phyloP scores from a whole-genome alignment of 768 basidiomycete genomes.

The Fibroporia radiculosa region DNA sequence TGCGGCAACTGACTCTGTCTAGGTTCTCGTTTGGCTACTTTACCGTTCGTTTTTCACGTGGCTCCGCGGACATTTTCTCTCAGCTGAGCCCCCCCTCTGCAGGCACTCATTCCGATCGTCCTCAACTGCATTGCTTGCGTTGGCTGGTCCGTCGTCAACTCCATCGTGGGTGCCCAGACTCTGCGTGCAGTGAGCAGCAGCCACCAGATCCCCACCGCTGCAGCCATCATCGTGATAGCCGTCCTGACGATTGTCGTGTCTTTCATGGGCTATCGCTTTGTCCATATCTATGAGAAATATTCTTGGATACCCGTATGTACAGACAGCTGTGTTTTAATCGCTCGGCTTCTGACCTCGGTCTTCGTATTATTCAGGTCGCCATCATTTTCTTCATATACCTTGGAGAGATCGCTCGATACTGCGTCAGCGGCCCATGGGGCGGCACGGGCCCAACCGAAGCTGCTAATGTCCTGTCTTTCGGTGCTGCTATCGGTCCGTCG shows the following conservation, averaged over 20 bases:
- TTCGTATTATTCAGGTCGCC: constrained; percentile 32
- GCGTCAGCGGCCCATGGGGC: constrained; percentile 20
- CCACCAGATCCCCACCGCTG: constrained; percentile 28
- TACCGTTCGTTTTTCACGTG: constrained; percentile 1
- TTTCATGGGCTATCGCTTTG: constrained; percentile 33
- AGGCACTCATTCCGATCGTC: constrained; percentile 21
- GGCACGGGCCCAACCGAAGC: constrained; percentile 25
- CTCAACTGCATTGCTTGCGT: constrained; percentile 36
- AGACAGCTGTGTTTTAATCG: background rate
- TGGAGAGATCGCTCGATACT: constrained; percentile 22
- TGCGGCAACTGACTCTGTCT: constrained; percentile 36
- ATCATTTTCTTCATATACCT: constrained; percentile 30
- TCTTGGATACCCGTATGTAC: constrained; percentile 11
- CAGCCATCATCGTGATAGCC: constrained; percentile 38
- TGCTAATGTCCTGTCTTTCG: constrained; percentile 30
- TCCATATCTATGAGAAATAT: constrained; percentile 35
- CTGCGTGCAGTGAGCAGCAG: constrained; percentile 21
- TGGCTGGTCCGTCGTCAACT: constrained; percentile 34
- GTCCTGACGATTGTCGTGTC: constrained; percentile 29
- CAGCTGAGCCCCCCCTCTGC: background rate
- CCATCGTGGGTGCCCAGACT: constrained; percentile 24
- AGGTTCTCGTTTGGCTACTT: constrained; percentile 34
- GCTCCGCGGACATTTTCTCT: background rate
- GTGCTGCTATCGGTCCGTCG: constrained; percentile 18
- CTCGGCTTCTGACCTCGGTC: background rate